A percentile compares a stretch with the other conserved stretches of the same genome.
These are phyloP conservation scores for Globisporangium canariense DNA, from an alignment of 352 stramenopile species.

Conservation along the genomic window DNA sequence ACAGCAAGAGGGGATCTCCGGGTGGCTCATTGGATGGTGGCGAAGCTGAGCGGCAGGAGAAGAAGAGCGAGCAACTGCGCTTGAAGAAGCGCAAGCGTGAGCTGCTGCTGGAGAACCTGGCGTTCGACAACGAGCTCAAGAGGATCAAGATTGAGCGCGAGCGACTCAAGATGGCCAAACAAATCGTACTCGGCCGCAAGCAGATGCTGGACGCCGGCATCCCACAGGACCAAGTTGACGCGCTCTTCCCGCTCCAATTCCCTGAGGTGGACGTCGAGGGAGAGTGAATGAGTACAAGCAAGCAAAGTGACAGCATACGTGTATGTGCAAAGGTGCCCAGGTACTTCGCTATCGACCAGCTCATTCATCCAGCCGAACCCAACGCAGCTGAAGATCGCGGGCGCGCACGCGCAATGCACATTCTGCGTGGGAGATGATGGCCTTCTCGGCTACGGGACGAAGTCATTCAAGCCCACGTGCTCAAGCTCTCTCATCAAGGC, in stretches of 20 bases:
- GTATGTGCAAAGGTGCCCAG: no score
- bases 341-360: no score
- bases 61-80: constrained; percentile 21
- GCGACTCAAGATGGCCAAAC: constrained; percentile 27
- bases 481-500: no score
- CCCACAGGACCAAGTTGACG: constrained; percentile 8
- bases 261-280: no score
- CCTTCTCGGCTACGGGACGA: no score
- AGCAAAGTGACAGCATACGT: no score
- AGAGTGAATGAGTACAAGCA: no score
- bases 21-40: constrained; percentile 9
- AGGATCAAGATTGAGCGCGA: constrained; percentile 67
- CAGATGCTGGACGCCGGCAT: constrained; percentile 4
- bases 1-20: neutral
- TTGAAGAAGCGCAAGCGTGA: constrained; percentile 22
- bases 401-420: no score
- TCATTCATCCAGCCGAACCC: no score
- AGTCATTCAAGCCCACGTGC: no score
- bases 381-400: no score
- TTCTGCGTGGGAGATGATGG: no score
- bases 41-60: constrained; percentile 68
- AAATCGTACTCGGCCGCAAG: constrained; percentile 8
- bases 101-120: constrained; percentile 60
- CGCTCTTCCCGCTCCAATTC: neutral
- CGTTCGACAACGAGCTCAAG: constrained; percentile 74